Percentiles rank a stretch among this genome's conserved stretches.
phyloP scores from a whole-genome alignment of 2,329 filamentous ascomycete species.

The Grosmannia serpens region DNA sequence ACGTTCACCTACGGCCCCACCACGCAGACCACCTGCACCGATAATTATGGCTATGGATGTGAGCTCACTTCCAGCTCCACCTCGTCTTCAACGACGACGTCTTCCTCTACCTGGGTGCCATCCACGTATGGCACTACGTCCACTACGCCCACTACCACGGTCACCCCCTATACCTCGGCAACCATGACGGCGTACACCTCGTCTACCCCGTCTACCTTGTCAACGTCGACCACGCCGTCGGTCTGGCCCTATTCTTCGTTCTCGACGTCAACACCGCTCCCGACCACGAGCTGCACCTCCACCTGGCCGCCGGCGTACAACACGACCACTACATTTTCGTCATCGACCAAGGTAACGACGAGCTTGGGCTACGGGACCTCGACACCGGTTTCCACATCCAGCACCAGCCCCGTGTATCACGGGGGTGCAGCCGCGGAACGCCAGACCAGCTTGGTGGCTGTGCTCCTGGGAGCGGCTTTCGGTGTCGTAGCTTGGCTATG shows the following conservation, averaged over 20 bases:
- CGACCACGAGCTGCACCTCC: neutral
- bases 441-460: neutral
- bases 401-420: neutral
- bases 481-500: neutral
- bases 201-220: neutral
- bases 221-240: neutral
- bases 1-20: neutral
- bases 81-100: neutral
- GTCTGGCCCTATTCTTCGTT: neutral
- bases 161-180: neutral
- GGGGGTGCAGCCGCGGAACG: neutral
- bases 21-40: neutral
- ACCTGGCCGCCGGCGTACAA: neutral
- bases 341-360: neutral
- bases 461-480: neutral
- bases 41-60: neutral
- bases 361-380: neutral
- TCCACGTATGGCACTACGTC: neutral
- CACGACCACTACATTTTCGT: neutral
- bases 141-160: neutral
- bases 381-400: neutral
- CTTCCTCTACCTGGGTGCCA: neutral
- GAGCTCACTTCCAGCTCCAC: neutral
- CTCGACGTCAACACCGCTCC: neutral
- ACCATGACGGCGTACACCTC: neutral